phyloP scores from a whole-genome alignment of 2,329 filamentous ascomycete species.

The Purpureocillium lavendulum region DNA sequence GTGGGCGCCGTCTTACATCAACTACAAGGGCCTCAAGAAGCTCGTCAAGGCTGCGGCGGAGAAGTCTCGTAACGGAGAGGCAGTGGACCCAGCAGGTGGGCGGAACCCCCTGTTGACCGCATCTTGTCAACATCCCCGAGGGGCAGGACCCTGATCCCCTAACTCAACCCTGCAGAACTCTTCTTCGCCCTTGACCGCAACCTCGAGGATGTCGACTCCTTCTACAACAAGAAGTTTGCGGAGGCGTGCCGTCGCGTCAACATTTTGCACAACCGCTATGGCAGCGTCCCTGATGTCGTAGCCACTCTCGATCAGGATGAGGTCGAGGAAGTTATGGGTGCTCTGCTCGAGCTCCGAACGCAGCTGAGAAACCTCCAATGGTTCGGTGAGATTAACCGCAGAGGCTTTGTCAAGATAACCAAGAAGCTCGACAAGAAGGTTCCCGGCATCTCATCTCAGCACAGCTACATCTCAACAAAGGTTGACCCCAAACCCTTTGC shows the following conservation, averaged over 20 bases:
- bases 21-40: constrained; percentile 91
- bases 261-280: constrained; percentile 82
- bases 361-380: constrained; percentile 88
- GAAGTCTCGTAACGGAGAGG: constrained; percentile 57
- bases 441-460: constrained; percentile 64
- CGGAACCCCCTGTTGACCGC: constrained; percentile 18
- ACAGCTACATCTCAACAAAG: constrained; percentile 80
- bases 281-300: constrained; percentile 58
- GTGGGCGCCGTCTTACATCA: constrained; percentile 77
- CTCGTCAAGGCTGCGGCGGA: constrained; percentile 75
- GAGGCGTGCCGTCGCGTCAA: constrained; percentile 79
- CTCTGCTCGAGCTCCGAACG: constrained; percentile 77
- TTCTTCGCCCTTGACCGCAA: constrained; percentile 96
- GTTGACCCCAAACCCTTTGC: constrained; percentile 86
- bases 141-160: constrained; percentile 20
- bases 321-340: constrained; percentile 81
- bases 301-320: constrained; percentile 79
- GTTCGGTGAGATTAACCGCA: constrained; percentile 95
- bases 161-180: constrained; percentile 60
- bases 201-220: constrained; percentile 90
- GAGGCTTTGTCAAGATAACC: constrained; percentile 95
- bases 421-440: constrained; percentile 99
- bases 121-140: constrained; percentile 10
- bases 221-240: constrained; percentile 92
- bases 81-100: constrained; percentile 87